These are phyloP conservation scores for Neocatenulostroma microsporum DNA, from an alignment of 2,329 filamentous ascomycete species.

Conservation along the genomic window DNA sequence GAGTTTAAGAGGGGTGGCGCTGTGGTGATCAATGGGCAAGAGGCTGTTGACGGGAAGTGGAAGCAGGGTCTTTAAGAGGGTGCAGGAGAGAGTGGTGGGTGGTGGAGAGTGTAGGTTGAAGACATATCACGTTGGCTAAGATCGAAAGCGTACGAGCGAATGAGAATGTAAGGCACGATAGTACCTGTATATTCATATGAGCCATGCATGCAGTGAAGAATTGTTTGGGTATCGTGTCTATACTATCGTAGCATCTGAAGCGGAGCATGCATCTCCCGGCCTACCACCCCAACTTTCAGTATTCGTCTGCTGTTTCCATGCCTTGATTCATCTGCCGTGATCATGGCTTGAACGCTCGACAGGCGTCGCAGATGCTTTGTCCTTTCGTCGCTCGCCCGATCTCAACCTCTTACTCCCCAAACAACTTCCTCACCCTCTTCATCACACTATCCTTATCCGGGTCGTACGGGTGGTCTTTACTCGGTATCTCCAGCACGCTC, in stretches of 20 bases:
- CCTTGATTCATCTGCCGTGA: no score
- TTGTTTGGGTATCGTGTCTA: conserved; percentile 11
- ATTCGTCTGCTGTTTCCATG: no score
- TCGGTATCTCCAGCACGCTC: conserved; percentile 92
- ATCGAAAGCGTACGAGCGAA: conserved; percentile 4
- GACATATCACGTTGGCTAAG: background rate
- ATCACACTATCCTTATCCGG: conserved; percentile 98
- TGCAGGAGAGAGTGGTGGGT: no score
- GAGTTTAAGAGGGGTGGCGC: conserved; percentile 50
- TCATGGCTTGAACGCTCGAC: no score
- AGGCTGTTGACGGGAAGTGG: conserved; percentile 9
- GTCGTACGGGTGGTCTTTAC: conserved; percentile 98
- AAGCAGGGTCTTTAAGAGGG: conserved; percentile 23
- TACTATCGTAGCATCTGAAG: conserved; percentile 6
- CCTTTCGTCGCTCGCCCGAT: no score
- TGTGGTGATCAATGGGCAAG: no score
- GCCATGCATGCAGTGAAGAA: no score
- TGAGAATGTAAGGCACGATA: no score
- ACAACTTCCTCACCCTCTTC: conserved; percentile 70
- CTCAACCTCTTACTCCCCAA: conserved; percentile 65
- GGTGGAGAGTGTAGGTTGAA: background rate
- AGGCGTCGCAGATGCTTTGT: no score
- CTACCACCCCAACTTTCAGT: no score
- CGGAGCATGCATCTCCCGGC: no score
- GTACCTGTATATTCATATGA: no score